Evolutionary conservation across 768 basidiomycete species (phyloP), one percentile per base, ranked within the genome.

Genomic region (Termitomyces sp.): DNA sequence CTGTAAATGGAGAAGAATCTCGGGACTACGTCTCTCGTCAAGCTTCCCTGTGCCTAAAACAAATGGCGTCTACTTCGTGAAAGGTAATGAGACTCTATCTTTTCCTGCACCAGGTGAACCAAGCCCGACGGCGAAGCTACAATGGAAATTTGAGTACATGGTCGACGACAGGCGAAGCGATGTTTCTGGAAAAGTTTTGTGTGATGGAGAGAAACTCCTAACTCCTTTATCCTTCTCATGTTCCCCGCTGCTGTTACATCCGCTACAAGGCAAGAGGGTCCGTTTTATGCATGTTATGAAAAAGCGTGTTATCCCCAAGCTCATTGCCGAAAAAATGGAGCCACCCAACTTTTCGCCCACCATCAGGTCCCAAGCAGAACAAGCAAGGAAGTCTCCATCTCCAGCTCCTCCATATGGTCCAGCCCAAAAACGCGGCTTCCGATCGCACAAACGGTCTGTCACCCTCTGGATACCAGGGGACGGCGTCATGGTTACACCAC

Each of bases 81-180:
- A 78, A 29, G 92, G 91, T 9, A 75, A 72, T 31, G 92, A 94
- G 67, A 71, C 75, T 14, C 65, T 71, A 10, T 69, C 29, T 29
- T 56, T 65, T n/a, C 57, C 67, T 27, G n/a, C 56, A 8, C 49
- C 60, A n/a, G 53, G 60, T 5, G 61, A 67, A 13, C 61, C 63
- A 12, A 59, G 58, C 10, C 64, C 65, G 39, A 39, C 58, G 36
- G 64, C 69, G 22, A 82, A 79, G 56, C 71, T 90, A 18, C 72
- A 73, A 24, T 94, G 92, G 93, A 82, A 82, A 56, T 87, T 94
- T 61, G 87, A 90, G 55, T 94, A 94, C 67, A 65, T 85, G 32
- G 87, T 94, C 10, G 80, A 82, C 41, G 84, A 90, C 61, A 76
- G 83, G 32, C 70, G 74, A 53, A 70, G 72, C 24, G 76, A 81